Base-by-base conservation (phyloP, 2,329 filamentous ascomycete species). In the Ophiocordyceps camponoti-floridani region DNA sequence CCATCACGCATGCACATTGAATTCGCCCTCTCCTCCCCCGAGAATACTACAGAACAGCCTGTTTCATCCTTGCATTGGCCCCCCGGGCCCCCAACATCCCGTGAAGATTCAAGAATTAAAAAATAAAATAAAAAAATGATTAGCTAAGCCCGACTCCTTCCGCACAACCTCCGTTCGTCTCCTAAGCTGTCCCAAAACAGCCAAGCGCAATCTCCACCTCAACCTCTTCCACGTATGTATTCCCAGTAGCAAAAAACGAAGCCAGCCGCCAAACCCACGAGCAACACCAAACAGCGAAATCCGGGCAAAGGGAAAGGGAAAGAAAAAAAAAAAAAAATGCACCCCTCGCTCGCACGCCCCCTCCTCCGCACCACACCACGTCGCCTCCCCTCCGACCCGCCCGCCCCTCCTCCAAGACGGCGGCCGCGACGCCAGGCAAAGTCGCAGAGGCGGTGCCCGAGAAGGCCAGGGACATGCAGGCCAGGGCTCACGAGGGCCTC, bases 401-500 rank as follows among this genome's bases (percentile, higher is more conserved):
- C n/a, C n/a, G n/a, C n/a, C n/a, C n/a, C n/a, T n/a, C n/a, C n/a
- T n/a, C n/a, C n/a, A n/a, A n/a, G 74, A 75, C 67, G 71, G 80
- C 65, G 79, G 74, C 52, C 73, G 71, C 51, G 60, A 70, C 48
- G 55, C 13, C 72, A 48, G 55, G 45, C 48, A 54, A 53, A 48
- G 54, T 67, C 49, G 43, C 60, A 44, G 58, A 60, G 38, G 60
- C 65, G 45, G 50, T 52, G 46, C 68, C 67, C 57, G 62, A 63
- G 50, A 60, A 66, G 51, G 63, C 64, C 50, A 60, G 66, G 51
- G 63, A 72, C 49, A 64, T 65, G 55, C 57, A 67, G 43, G 58
- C 70, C 56, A 86, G 86, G 73, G 87, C 86, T 47, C 74, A 79
- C 52, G 73, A 94, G 67, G 86, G 87, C 51, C 76, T 95, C 45